These are phyloP conservation scores for Trichosporon asahii DNA, from an alignment of 1,284 basidiomycete genomes.

Conservation along the genomic window DNA sequence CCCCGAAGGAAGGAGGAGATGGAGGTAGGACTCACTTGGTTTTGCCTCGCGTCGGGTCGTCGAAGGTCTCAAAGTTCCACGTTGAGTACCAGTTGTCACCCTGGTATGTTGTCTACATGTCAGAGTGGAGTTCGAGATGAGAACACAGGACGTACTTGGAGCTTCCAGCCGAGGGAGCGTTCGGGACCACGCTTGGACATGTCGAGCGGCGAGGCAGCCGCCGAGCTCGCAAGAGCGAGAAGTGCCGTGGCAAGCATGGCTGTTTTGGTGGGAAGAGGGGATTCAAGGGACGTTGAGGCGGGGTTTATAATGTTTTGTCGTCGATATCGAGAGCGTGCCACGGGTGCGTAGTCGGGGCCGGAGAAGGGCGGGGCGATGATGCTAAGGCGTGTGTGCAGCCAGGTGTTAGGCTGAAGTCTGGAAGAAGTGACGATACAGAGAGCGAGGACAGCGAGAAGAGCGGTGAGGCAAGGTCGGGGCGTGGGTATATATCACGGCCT, in stretches of 20 bases:
- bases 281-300: no score
- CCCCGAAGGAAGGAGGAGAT: no score
- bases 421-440: not conserved
- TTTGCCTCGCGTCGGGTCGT: conserved; percentile 17
- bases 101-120: not conserved
- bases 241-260: not conserved
- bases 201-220: not conserved
- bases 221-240: not conserved
- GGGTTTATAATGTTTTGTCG: no score
- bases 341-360: not conserved
- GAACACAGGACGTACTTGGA: not conserved
- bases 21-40: conserved; percentile 21
- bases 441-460: not conserved
- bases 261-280: not conserved
- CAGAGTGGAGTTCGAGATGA: not conserved
- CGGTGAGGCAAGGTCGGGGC: not conserved
- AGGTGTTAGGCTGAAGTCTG: not conserved
- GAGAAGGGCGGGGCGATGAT: not conserved
- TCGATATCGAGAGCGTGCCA: no score
- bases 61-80: conserved; percentile 11
- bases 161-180: conserved; percentile 5
- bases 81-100: conserved; percentile 13
- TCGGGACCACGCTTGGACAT: not conserved
- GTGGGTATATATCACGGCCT: not conserved
- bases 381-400: not conserved